These are phyloP conservation scores for Geotrichum bryndzae DNA, from an alignment of 1,139 yeast species.

Conservation along the genomic window DNA sequence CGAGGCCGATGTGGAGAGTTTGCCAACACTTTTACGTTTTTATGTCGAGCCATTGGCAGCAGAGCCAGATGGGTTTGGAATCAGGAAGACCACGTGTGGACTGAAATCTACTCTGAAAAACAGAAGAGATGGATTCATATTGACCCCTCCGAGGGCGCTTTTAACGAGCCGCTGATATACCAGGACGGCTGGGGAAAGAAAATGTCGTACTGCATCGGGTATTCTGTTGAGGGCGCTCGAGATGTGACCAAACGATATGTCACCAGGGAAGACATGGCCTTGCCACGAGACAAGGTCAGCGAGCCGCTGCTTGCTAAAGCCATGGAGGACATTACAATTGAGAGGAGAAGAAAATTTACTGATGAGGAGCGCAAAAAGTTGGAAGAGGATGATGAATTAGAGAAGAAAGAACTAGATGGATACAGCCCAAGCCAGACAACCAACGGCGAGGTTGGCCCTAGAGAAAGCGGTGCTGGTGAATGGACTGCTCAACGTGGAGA, in stretches of 20 bases:
- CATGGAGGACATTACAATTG: slow-evolving; percentile 40
- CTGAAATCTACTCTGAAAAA: slow-evolving; percentile 67
- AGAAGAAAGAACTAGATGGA: slow-evolving; percentile 36
- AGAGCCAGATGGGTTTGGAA: slow-evolving; percentile 75
- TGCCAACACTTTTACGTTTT: slow-evolving; percentile 69
- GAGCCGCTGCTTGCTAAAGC: slow-evolving; percentile 40
- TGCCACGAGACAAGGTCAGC: slow-evolving; percentile 46
- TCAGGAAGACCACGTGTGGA: slow-evolving; percentile 88
- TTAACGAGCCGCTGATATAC: slow-evolving; percentile 73
- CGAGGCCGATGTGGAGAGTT: slow-evolving; percentile 93
- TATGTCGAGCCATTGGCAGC: slow-evolving; percentile 62
- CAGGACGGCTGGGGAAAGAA: slow-evolving; percentile 86
- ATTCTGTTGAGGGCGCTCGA: slow-evolving; percentile 51
- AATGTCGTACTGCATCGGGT: slow-evolving; percentile 81
- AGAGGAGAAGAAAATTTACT: slow-evolving; percentile 34
- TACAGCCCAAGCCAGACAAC: slow-evolving; percentile 16
- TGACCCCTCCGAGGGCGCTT: slow-evolving; percentile 83
- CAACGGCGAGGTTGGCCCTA: slow-evolving; percentile 28
- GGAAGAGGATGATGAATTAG: slow-evolving; percentile 40
- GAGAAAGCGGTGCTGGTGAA: slow-evolving; percentile 69
- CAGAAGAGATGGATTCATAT: slow-evolving; percentile 76
- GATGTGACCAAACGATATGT: slow-evolving; percentile 73
- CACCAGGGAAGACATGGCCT: slow-evolving; percentile 43
- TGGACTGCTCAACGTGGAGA: slow-evolving; percentile 81
- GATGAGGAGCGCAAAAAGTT: slow-evolving; percentile 35